Evolutionary conservation across 768 basidiomycete species (phyloP).

Genomic region (Brasilioporus rufonigricans): DNA sequence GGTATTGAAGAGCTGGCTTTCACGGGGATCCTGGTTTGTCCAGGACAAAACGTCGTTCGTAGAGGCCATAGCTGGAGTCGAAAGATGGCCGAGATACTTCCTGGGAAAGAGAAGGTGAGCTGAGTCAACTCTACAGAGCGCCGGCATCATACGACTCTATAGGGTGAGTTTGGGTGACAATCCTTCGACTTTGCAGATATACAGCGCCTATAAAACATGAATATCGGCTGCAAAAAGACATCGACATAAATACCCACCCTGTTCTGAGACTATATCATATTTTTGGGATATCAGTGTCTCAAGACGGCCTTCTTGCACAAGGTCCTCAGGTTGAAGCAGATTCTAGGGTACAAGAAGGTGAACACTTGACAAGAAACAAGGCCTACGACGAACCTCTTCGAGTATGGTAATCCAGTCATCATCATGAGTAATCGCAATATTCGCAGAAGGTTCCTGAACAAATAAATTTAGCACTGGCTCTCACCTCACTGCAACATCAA

Average conservation of each 20-base stretch:
- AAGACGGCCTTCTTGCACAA: not conserved
- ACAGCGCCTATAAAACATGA: not conserved
- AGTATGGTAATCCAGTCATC: constrained; percentile 6
- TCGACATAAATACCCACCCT: not conserved
- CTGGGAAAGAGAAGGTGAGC: too few relatives aligned
- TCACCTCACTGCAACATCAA: too few relatives aligned
- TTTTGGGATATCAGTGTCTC: not conserved
- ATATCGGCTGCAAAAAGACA: not conserved
- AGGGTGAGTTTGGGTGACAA: too few relatives aligned
- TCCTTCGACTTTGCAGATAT: constrained; percentile 12
- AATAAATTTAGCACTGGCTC: too few relatives aligned
- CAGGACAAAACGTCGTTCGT: constrained; percentile 76
- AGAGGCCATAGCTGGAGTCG: constrained; percentile 46
- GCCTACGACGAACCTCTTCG: not conserved
- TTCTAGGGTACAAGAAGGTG: not conserved
- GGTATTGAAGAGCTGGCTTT: constrained; percentile 78
- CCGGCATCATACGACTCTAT: too few relatives aligned
- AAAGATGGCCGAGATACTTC: constrained; percentile 31
- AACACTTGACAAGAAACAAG: not conserved
- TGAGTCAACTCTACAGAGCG: too few relatives aligned
- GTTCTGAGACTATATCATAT: not conserved
- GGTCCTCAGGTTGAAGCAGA: too few relatives aligned
- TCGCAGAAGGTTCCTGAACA: too few relatives aligned
- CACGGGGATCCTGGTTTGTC: constrained; percentile 84
- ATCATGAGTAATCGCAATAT: too few relatives aligned